phyloP scores from a whole-genome alignment of 306 rosid genomes.

The Pachyrhizus erosus region DNA sequence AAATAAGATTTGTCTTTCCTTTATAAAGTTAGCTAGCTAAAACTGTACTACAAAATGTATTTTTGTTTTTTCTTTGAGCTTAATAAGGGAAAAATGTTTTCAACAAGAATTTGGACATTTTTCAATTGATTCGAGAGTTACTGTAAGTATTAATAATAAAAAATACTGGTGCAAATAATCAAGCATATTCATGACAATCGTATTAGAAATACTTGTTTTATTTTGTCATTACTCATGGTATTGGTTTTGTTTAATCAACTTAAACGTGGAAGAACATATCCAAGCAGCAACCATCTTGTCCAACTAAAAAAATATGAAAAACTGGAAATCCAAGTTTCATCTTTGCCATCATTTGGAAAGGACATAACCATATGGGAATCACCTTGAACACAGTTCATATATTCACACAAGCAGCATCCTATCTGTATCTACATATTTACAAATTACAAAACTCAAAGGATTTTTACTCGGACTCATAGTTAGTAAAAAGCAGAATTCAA shows the following conservation, averaged over 20 bases:
- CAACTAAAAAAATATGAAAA: neutral
- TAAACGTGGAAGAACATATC: neutral
- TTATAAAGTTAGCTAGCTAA: too few relatives aligned
- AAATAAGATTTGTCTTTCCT: neutral
- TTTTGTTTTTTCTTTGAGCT: neutral
- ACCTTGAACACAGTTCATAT: constrained; percentile 11
- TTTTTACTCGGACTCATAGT: constrained; percentile 5
- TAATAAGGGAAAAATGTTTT: neutral
- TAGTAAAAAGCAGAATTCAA: neutral
- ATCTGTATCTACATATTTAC: constrained; percentile 39
- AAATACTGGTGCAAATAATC: neutral
- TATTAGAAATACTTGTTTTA: neutral
- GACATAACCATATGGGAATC: neutral
- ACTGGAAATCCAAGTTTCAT: neutral
- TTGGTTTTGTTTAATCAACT: neutral
- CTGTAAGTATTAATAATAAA: neutral
- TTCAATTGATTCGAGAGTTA: neutral
- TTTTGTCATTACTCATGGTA: neutral
- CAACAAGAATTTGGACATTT: neutral
- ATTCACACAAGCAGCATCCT: constrained; percentile 8
- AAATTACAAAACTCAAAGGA: neutral
- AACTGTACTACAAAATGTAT: neutral
- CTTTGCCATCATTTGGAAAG: neutral
- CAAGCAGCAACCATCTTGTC: neutral
- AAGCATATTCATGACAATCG: too few relatives aligned